Evolutionary conservation across 1,284 basidiomycete genomes (phyloP).

Genomic region (Mycena citricolor): DNA sequence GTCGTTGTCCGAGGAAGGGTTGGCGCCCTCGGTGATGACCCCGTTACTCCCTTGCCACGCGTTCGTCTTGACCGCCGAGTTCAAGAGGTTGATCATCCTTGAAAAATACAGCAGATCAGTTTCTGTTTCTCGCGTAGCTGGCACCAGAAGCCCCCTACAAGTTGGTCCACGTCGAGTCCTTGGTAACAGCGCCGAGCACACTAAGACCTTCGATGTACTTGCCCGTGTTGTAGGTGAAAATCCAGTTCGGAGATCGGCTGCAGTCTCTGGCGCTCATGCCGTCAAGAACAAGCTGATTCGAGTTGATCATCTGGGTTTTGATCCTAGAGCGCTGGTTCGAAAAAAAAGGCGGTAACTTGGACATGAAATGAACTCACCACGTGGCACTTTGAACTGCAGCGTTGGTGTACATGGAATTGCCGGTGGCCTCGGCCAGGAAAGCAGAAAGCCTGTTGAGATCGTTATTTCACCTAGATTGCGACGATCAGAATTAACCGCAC

Average conservation of each 20-base stretch:
- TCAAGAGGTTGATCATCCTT: slow-evolving; percentile 41
- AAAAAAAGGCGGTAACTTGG: not conserved
- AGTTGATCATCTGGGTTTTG: slow-evolving; percentile 42
- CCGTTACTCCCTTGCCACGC: slow-evolving; percentile 47
- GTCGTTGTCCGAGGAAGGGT: slow-evolving; percentile 40
- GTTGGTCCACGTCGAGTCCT: slow-evolving; percentile 39
- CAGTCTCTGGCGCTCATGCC: slow-evolving; percentile 46
- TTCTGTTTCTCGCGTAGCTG: too few species aligned
- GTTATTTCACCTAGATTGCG: too few species aligned
- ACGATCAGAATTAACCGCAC: slow-evolving; percentile 27
- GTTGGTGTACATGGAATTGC: slow-evolving; percentile 42
- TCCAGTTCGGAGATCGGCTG: slow-evolving; percentile 40
- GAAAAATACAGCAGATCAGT: too few species aligned
- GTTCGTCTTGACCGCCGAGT: slow-evolving; percentile 40
- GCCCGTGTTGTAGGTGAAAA: slow-evolving; percentile 54
- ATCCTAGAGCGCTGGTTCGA: slow-evolving; percentile 33
- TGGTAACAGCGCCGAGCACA: slow-evolving; percentile 42
- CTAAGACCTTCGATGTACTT: slow-evolving; percentile 52
- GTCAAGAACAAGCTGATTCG: slow-evolving; percentile 44
- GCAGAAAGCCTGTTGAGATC: slow-evolving; percentile 40
- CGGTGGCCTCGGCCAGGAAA: slow-evolving; percentile 45
- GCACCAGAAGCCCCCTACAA: too few species aligned
- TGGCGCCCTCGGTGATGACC: slow-evolving; percentile 49
- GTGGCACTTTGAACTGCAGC: slow-evolving; percentile 45
- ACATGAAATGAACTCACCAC: slow-evolving; percentile 26